These are phyloP conservation scores for Fraxinus angustifolia DNA, from an alignment of 305 asterid genomes.

Conservation along the genomic window DNA sequence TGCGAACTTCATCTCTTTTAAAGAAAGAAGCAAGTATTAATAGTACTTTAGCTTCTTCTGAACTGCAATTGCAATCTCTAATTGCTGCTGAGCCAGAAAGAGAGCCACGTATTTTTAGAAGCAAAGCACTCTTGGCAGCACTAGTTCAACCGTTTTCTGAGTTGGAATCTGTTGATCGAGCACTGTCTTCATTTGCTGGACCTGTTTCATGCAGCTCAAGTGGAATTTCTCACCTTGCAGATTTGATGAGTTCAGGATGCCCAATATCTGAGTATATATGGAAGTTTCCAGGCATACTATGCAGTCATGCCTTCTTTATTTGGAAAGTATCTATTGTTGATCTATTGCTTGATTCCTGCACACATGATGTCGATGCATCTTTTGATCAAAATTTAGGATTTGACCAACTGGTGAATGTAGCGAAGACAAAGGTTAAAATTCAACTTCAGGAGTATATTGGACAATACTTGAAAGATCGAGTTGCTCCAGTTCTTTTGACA, in stretches of 20 bases:
- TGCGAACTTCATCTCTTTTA: conserved; percentile 59
- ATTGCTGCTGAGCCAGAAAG: conserved; percentile 49
- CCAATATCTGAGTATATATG: conserved; percentile 73
- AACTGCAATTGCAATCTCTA: conserved; percentile 64
- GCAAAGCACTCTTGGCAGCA: conserved; percentile 63
- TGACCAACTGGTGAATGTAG: conserved; percentile 79
- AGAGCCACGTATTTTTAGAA: conserved; percentile 56
- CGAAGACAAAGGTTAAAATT: conserved; percentile 56
- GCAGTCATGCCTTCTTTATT: conserved; percentile 64
- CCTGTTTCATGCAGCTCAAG: conserved; percentile 47
- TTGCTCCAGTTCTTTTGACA: conserved; percentile 60
- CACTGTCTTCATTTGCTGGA: conserved; percentile 48
- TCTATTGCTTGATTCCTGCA: conserved; percentile 83
- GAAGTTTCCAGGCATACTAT: conserved; percentile 66
- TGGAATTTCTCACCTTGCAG: conserved; percentile 56
- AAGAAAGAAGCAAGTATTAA: conserved; percentile 67
- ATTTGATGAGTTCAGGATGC: conserved; percentile 66
- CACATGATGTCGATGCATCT: conserved; percentile 64
- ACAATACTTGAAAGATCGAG: conserved; percentile 75
- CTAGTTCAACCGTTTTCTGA: conserved; percentile 79
- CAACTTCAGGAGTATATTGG: conserved; percentile 73
- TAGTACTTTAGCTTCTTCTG: conserved; percentile 55
- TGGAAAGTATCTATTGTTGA: conserved; percentile 89
- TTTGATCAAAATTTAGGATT: conserved; percentile 79
- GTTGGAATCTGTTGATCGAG: conserved; percentile 77